Conservation (phyloP, 208 protist species). For the Balamuthia mandrillaris region DNA sequence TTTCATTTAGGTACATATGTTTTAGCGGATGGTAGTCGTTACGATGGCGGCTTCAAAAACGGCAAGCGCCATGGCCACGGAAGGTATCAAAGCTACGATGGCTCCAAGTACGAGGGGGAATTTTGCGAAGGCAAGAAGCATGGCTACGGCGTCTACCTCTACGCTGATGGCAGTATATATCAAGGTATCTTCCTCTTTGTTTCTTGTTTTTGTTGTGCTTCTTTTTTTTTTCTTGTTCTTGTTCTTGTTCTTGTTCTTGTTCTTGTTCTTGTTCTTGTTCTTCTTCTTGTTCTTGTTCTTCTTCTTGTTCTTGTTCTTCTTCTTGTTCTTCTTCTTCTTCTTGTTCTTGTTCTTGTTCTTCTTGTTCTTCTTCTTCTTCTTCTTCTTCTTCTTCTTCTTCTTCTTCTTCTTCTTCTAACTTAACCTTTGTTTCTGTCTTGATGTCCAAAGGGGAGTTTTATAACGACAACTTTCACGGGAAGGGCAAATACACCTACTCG, state of each 20-base stretch:
- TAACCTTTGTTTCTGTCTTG: too few relatives aligned
- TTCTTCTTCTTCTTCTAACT: too few relatives aligned
- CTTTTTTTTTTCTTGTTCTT: too few relatives aligned
- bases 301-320: too few relatives aligned
- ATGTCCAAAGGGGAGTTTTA: background rate
- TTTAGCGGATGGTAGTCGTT: background rate
- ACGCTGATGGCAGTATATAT: background rate
- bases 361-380: too few relatives aligned
- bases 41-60: background rate
- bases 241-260: too few relatives aligned
- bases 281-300: too few relatives aligned
- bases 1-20: background rate
- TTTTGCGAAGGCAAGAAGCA: background rate
- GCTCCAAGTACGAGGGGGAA: background rate
- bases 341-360: too few relatives aligned
- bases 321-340: too few relatives aligned
- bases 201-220: background rate
- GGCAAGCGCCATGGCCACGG: background rate
- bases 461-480: slow-evolving; percentile 29
- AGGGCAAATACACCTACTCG: background rate
- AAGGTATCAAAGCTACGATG: background rate
- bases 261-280: too few relatives aligned
- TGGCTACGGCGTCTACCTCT: slow-evolving; percentile 4
- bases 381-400: too few relatives aligned
- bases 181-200: background rate